Evolutionary conservation across 768 basidiomycete species (phyloP).

Genomic region (Mycena kentingensis): DNA sequence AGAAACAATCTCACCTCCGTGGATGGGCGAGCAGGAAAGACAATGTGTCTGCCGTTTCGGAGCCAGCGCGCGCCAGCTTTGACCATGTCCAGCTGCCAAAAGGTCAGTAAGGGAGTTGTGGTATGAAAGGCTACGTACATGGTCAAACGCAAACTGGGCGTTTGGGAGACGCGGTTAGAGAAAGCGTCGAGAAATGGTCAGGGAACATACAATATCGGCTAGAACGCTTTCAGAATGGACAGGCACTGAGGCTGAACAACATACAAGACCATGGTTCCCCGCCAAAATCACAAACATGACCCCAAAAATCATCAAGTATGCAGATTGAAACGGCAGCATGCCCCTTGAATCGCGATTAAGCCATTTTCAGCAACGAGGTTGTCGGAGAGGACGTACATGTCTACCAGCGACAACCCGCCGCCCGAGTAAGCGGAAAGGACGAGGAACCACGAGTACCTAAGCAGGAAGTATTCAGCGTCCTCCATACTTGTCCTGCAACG

Average conservation of each 20-base stretch:
- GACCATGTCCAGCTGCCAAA: slow-evolving; percentile 64
- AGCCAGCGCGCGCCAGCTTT: slow-evolving; percentile 46
- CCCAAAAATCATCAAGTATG: slow-evolving; percentile 65
- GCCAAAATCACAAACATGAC: slow-evolving; percentile 68
- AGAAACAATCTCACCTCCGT: slow-evolving; percentile 50
- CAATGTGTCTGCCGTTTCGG: slow-evolving; percentile 48
- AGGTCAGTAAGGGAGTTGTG: slow-evolving; percentile 1
- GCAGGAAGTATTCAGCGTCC: background rate
- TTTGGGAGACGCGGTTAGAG: background rate
- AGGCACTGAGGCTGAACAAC: slow-evolving; percentile 28
- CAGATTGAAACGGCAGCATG: slow-evolving; percentile 71
- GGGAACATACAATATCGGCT: slow-evolving; percentile 62
- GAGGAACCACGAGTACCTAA: slow-evolving; percentile 49
- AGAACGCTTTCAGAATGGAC: background rate
- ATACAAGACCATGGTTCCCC: slow-evolving; percentile 74
- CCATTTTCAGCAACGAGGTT: too few species aligned
- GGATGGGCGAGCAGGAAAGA: slow-evolving; percentile 81
- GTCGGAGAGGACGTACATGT: too few species aligned
- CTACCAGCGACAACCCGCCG: slow-evolving; percentile 68
- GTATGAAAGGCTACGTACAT: slow-evolving; percentile 47
- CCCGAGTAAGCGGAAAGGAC: slow-evolving; percentile 60
- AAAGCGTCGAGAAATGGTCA: too few species aligned
- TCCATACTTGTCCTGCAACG: slow-evolving; percentile 23
- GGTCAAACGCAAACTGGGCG: slow-evolving; percentile 58
- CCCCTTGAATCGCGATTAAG: too few species aligned